Evolutionary conservation across 73 alveolate genomes (phyloP).

Genomic region (Paramecium biaurelia): DNA sequence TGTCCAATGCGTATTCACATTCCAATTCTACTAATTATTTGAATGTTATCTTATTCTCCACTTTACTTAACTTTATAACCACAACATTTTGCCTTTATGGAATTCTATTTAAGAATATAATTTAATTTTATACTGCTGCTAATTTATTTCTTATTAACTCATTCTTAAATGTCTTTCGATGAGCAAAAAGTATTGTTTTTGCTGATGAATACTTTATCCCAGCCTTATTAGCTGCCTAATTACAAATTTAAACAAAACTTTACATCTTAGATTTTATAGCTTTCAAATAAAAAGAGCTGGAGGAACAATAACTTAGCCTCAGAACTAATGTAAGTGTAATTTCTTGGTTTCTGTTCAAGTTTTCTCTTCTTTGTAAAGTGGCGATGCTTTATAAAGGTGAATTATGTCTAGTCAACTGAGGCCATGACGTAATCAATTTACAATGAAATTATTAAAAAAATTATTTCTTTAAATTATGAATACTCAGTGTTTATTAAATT

Average conservation of each 20-base stretch:
- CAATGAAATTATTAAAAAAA: background rate
- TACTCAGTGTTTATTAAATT: background rate
- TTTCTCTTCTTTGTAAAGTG: slow-evolving; percentile 14
- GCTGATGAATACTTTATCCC: slow-evolving; percentile 29
- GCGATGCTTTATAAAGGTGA: background rate
- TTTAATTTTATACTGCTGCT: background rate
- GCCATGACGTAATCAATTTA: slow-evolving; percentile 33
- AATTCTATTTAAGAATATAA: background rate
- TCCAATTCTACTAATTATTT: background rate
- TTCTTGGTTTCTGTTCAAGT: background rate
- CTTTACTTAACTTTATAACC: background rate
- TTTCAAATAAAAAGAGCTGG: background rate
- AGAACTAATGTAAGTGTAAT: background rate
- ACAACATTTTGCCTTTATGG: background rate
- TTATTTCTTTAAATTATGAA: background rate
- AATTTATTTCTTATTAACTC: background rate
- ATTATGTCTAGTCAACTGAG: background rate
- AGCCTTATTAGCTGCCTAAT: slow-evolving; percentile 7
- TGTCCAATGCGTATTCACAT: background rate
- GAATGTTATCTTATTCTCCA: background rate
- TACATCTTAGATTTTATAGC: slow-evolving; percentile 41
- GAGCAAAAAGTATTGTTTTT: background rate
- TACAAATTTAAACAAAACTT: background rate
- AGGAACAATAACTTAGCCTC: background rate
- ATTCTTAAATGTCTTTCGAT: background rate